Base-by-base conservation (phyloP, 345 rosid genomes). In the Noccaea bulbosa region DNA sequence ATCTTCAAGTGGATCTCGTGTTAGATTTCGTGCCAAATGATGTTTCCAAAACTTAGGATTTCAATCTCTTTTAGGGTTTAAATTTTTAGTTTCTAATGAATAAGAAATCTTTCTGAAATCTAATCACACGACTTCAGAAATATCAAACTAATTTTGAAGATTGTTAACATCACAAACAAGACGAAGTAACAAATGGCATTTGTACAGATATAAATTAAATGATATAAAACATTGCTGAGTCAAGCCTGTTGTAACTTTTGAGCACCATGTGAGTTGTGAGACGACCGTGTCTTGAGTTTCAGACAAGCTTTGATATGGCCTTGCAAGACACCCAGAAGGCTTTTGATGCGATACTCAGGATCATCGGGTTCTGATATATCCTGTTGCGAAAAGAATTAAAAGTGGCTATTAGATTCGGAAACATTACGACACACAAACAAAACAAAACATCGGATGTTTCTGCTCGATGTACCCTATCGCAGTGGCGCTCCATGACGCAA, bases 401-500 rank as follows among this genome's bases (percentile, higher is more conserved):
- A 43, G 33, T 5, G n/a, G 2, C 9, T 3, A 1, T 16, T 46
- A 38, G 66, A 40, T 43, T 24, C 30, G 10, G 35, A 48, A 40
- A 34, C 61, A 44, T 35, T 50, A 1, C 61, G 20, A 50, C 8
- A 51, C 6, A 35, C 63, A 72, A 45, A 54, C 40, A 49, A 51
- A n/a, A n/a, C n/a, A n/a, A 43, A 16, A 43, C 4, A 27, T 4
- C 30, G 35, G 7, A 6, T 11, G 53, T 7, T 12, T 62, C 39
- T 53, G 40, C 32, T 24, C 1, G 0, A 35, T 11, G 22, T 72
- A 94, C 99, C 97, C 99, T 22, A 91, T 80, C 1, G 89, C 97
- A 65, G 99, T 94, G 76, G 96, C 99, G 2, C 98, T 93, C 99
- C 99, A 94, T 14, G 99, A 94, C 33, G 98, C 99, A 40, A 88